Base-by-base conservation (phyloP, 768 basidiomycete genomes). In the Multifurca ochricompacta region DNA sequence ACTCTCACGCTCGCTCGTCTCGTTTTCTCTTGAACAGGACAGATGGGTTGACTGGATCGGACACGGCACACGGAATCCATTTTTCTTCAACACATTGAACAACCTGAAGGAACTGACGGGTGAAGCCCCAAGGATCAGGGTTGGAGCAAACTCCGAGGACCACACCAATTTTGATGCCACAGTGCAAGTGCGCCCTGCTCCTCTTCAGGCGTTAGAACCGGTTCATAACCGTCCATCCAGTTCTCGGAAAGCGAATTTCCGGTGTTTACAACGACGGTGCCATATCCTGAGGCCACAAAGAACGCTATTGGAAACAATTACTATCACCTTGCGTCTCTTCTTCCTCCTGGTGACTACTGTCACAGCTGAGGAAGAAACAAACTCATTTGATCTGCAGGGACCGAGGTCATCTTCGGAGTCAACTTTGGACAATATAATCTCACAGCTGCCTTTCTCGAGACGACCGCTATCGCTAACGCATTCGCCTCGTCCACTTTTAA, bases 21-120 rank as follows among this genome's bases (percentile, higher is more conserved):
- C 81, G 0, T 77, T 85, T 59, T 86, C 83, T 28, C 77, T 86
- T 49, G 85, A 85, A 61, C 78, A 83, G 65, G 84, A 87, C 59
- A 71, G 80, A 30, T 86, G 83, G 83, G 70, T 73, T 9, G 83
- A 85, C 56, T 87, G 85, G 84, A 68, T 69, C 10, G 84, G 85
- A 1, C 72, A 71, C 9, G 54, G 61, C 6, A 67, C 73, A 3
- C 71, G 69, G 31, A 85, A 87, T 61, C 53, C 74, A 16, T 86
- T 85, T 67, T 77, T 82, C 57, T 74, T 72, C 69, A 83, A 80
- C 53, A 74, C 77, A 3, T 71, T 87, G 46, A 69, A 77, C 48
- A 83, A 83, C 65, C 64, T 83, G 52, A 77, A 71, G 23, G 60
- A 66, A 32, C 69, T 83, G 27, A 76, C 80, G 4, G 78, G 81